Evolutionary conservation across 2,329 filamentous ascomycete species (phyloP).

Genomic region (Parascedosporium putredinis): DNA sequence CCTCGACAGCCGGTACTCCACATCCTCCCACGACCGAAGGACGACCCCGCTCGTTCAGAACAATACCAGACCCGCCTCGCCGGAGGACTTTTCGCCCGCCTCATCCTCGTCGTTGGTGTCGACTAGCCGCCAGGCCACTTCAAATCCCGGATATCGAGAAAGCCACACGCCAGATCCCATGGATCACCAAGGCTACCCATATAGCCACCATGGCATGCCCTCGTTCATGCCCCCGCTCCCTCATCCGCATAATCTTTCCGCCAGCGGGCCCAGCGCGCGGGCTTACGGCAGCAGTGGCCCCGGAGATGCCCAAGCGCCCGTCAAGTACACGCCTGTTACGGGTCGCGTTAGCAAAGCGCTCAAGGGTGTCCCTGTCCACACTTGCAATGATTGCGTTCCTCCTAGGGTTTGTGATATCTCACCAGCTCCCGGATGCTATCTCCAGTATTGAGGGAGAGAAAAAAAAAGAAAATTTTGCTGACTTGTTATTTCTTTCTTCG

Average conservation of each 20-base stretch:
- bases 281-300: conserved; percentile 26
- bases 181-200: conserved; percentile 26
- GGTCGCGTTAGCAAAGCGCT: conserved; percentile 46
- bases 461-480: conserved; percentile 1
- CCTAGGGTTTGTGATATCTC: conserved; percentile 3
- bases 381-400: conserved; percentile 28
- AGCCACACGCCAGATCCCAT: conserved; percentile 39
- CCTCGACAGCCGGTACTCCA: not conserved
- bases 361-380: conserved; percentile 49
- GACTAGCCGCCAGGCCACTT: conserved; percentile 9
- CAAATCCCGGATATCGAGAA: conserved; percentile 23
- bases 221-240: conserved; percentile 14
- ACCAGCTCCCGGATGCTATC: not conserved
- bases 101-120: conserved; percentile 2
- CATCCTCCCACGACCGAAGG: not conserved
- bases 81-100: conserved; percentile 2
- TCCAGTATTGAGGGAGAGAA: not conserved
- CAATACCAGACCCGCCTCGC: not conserved
- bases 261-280: conserved; percentile 15
- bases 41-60: not conserved
- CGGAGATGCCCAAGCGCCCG: conserved; percentile 22
- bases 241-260: conserved; percentile 17
- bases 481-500: conserved; percentile 8
- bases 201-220: conserved; percentile 17
- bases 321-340: conserved; percentile 47